Percentiles rank a stretch among this genome's conserved stretches.
Evolutionary conservation across 305 asterid species (phyloP).

Genomic region (Petunia hybrid): DNA sequence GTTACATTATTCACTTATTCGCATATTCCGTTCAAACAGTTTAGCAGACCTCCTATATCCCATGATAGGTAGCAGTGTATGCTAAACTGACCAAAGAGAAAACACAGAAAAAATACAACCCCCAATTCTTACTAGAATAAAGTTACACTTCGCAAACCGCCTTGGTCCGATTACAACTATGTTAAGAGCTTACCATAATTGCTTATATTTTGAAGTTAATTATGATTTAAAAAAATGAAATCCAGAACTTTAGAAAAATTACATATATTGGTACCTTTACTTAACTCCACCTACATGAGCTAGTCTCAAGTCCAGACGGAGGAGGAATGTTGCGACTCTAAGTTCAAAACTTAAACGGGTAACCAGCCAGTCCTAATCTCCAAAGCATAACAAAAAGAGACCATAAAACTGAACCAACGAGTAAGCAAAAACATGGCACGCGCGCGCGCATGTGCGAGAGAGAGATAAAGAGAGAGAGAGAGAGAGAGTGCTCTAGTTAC

Average conservation of each 20-base stretch:
- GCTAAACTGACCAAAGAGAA: background rate
- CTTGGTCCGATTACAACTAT: background rate
- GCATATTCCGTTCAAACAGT: background rate
- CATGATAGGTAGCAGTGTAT: conserved; percentile 8
- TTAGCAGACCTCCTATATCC: conserved; percentile 10
- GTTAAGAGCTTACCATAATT: background rate
- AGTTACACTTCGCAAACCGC: conserved; percentile 1
- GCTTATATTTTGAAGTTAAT: background rate
- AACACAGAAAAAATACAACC: background rate
- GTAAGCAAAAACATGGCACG: conserved; percentile 15
- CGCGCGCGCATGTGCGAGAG: no score
- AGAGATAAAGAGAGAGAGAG: background rate
- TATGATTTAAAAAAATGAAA: background rate
- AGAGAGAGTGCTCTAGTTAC: conserved; percentile 20
- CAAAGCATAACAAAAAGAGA: background rate
- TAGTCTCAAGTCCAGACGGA: conserved; percentile 10
- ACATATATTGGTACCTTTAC: conserved; percentile 15
- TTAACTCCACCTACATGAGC: conserved; percentile 15
- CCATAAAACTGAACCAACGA: background rate
- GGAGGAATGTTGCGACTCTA: background rate
- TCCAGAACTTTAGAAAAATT: background rate
- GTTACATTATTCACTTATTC: conserved; percentile 11
- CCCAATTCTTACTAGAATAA: background rate
- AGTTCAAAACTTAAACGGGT: background rate
- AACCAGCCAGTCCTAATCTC: conserved; percentile 9